Conservation (phyloP, 495 filamentous ascomycete genomes). For the Neurospora sp. region DNA sequence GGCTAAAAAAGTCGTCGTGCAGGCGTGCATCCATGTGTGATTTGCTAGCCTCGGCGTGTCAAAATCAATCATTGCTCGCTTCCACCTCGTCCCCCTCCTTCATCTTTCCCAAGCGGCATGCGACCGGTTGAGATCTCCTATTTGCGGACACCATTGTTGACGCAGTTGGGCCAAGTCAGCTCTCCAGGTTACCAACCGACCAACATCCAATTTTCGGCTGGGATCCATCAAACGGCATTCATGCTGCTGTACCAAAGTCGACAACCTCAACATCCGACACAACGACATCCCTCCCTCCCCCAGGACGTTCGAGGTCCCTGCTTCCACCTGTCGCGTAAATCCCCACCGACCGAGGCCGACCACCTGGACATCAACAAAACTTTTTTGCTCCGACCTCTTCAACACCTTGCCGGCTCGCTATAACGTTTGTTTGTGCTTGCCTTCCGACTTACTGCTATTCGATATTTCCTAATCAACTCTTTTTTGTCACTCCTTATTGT, state of each 20-base stretch:
- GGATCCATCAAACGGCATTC: not conserved
- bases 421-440: not conserved
- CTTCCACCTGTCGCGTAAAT: not conserved
- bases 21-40: slow-evolving; percentile 11
- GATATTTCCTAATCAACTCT: not conserved
- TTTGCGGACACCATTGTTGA: not conserved
- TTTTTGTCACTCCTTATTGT: not conserved
- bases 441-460: not conserved
- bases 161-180: not conserved
- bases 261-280: not conserved
- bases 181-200: not conserved
- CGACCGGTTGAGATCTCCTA: not conserved
- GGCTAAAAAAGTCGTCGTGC: not conserved
- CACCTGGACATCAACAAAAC: not conserved
- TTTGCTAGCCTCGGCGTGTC: slow-evolving; percentile 23
- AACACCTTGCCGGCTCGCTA: not conserved
- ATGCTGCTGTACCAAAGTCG: not conserved
- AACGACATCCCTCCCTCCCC: not conserved
- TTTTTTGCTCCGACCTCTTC: not conserved
- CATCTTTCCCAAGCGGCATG: slow-evolving; percentile 2
- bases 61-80: slow-evolving; percentile 10
- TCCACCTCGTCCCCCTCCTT: slow-evolving; percentile 7
- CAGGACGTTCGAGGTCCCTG: not conserved
- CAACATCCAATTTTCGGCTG: not conserved
- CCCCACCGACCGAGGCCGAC: not conserved